Evolutionary conservation across 352 stramenopile species (phyloP), one percentile per base, ranked within the genome.

Genomic region (Aphanomyces astaci): DNA sequence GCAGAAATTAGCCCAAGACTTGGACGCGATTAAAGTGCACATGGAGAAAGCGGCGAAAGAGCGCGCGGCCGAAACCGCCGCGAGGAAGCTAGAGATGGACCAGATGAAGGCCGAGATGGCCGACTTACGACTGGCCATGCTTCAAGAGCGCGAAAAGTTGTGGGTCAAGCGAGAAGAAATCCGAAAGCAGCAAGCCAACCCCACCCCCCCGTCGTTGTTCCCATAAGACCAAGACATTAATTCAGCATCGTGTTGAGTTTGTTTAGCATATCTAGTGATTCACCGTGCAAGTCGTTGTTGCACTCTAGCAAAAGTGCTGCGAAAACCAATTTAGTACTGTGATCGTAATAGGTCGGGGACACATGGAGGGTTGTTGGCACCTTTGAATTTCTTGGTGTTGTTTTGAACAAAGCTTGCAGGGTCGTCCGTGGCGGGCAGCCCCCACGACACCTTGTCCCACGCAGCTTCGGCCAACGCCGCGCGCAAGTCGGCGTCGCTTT

Each of bases 91-190:
- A 4, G 62, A 68, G 27, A 57, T 68, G 28, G 62, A 68, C 4
- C 19, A 19, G 10, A 68, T 68, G 27, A 68, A 68, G 27, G 11
- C 31, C 27, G 62, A 68, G 13, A 68, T 68, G 5, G 19, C 49
- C 30, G 62, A 56, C 22, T 25, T 68, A 9, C 62, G 62, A 15
- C 62, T 60, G 27, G 46, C 51, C 15, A 59, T 51, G 62, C 43
- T 68, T 3, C 13, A 13, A 10, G 62, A 68, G 24, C 62, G 62
- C 7, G 62, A 68, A 22, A 11, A 27, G n/a, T 33, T 68, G 11
- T 68, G 62, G 62, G 11, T 15, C n/a, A 60, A 49, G n/a, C 62
- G 62, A n/a, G 62, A 68, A 24, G 62, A 51, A 31, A n/a, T 68
- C 2, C 62, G 62, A 2, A 68, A 68, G 17, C 39, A 68, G 32